phyloP scores from a whole-genome alignment of 805 yeast genomes.

The Debaryomyces castellii region DNA sequence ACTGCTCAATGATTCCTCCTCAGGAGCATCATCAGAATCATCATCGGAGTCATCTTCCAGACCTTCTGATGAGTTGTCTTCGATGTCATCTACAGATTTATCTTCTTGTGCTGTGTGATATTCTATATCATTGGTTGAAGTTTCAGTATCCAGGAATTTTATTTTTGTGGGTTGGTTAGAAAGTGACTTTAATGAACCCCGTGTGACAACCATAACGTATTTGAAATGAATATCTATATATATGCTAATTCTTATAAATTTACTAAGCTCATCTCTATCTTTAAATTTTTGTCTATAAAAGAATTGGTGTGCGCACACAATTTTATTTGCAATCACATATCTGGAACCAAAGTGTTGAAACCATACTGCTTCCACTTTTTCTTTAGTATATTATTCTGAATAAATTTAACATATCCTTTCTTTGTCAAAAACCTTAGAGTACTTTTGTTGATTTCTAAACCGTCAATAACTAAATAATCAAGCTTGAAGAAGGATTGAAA shows the following conservation, averaged over 20 bases:
- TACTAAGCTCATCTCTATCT: slow-evolving; percentile 2
- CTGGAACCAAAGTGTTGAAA: slow-evolving; percentile 23
- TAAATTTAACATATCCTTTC: slow-evolving; percentile 14
- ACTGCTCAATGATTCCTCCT: slow-evolving; percentile 37
- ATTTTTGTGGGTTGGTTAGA: slow-evolving; percentile 23
- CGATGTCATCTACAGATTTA: slow-evolving; percentile 2
- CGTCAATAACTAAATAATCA: slow-evolving; percentile 29
- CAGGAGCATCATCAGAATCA: slow-evolving; percentile 37
- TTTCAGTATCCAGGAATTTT: slow-evolving; percentile 31
- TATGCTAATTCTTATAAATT: background rate
- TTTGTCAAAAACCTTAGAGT: slow-evolving; percentile 22
- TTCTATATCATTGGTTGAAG: slow-evolving; percentile 13
- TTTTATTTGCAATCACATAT: slow-evolving; percentile 3
- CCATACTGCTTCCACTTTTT: slow-evolving; percentile 37
- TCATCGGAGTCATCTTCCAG: slow-evolving; percentile 20
- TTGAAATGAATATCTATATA: background rate
- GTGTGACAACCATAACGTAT: slow-evolving; percentile 26
- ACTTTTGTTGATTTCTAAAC: slow-evolving; percentile 28
- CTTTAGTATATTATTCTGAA: slow-evolving; percentile 25
- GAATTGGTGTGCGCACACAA: background rate
- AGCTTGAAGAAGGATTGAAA: slow-evolving; percentile 9
- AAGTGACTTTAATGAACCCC: slow-evolving; percentile 17
- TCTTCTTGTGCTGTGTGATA: slow-evolving; percentile 18
- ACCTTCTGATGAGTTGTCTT: background rate
- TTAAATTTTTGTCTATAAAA: background rate